Evolutionary conservation across 768 basidiomycete genomes (phyloP).

Genomic region (Mycena galopus): DNA sequence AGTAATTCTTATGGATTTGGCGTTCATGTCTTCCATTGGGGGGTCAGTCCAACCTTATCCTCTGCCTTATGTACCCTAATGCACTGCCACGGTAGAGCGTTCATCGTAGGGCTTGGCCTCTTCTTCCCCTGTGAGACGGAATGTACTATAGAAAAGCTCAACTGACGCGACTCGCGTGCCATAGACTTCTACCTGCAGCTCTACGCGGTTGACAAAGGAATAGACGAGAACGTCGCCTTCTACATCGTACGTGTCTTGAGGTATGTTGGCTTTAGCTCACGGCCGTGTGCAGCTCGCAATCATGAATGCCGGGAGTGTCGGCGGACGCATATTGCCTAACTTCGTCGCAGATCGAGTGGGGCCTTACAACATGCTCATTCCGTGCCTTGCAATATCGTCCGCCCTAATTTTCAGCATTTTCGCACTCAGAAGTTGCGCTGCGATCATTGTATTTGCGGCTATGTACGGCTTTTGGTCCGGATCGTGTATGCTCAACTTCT

Average conservation of each 20-base stretch:
- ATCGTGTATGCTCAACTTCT: conserved; percentile 4
- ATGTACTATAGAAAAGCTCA: not conserved
- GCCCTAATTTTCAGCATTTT: conserved; percentile 26
- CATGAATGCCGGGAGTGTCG: conserved; percentile 28
- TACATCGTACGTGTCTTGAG: conserved; percentile 21
- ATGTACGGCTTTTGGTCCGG: conserved; percentile 32
- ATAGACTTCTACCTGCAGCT: conserved; percentile 30
- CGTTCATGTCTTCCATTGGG: conserved; percentile 31
- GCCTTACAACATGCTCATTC: conserved; percentile 31
- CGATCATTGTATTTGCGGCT: conserved; percentile 13
- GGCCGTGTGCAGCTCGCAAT: conserved; percentile 16
- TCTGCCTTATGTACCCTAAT: conserved; percentile 8
- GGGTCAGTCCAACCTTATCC: conserved; percentile 16
- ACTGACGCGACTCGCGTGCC: not conserved
- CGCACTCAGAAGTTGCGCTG: conserved; percentile 1
- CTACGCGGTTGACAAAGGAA: conserved; percentile 24
- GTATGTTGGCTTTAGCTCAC: conserved; percentile 1
- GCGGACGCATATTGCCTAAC: conserved; percentile 28
- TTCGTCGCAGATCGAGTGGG: conserved; percentile 32
- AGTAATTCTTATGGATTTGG: conserved; percentile 31
- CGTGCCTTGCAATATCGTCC: conserved; percentile 23
- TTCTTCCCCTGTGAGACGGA: conserved; percentile 25
- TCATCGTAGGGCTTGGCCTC: conserved; percentile 30
- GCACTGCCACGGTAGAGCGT: conserved; percentile 18
- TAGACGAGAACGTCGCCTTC: conserved; percentile 19